Evolutionary conservation across 805 yeast genomes (phyloP).

Genomic region (Pichia heedii): DNA sequence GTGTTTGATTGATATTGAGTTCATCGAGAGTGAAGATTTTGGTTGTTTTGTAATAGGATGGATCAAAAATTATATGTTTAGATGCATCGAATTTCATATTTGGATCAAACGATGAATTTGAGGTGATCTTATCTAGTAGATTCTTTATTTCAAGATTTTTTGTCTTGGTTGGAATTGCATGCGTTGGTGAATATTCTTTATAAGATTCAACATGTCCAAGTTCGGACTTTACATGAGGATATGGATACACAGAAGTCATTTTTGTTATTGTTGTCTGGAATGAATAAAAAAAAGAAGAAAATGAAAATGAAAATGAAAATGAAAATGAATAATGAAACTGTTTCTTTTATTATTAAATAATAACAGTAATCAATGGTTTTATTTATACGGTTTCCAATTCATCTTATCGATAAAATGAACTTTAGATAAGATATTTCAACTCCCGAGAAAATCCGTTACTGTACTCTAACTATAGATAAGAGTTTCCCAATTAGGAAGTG

Average conservation of each 20-base stretch:
- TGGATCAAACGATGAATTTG: constrained; percentile 21
- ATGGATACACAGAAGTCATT: constrained; percentile 1
- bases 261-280: no score
- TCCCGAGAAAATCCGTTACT: neutral
- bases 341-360: no score
- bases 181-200: constrained; percentile 4
- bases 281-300: neutral
- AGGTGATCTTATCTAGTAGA: constrained; percentile 13
- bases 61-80: constrained; percentile 30
- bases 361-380: no score
- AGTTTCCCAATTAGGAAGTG: neutral
- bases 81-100: constrained; percentile 29
- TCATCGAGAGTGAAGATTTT: constrained; percentile 31
- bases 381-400: no score
- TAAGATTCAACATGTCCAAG: constrained; percentile 8
- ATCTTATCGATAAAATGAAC: no score
- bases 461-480: neutral
- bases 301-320: neutral
- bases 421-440: no score
- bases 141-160: constrained; percentile 18
- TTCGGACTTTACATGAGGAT: constrained; percentile 5
- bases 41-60: constrained; percentile 30
- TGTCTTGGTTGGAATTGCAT: constrained; percentile 20
- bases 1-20: constrained; percentile 30
- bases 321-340: no score